Percentiles rank a stretch among this genome's conserved stretches.
phyloP scores from a whole-genome alignment of 257 asterid species.

The Handroanthus guayacan region DNA sequence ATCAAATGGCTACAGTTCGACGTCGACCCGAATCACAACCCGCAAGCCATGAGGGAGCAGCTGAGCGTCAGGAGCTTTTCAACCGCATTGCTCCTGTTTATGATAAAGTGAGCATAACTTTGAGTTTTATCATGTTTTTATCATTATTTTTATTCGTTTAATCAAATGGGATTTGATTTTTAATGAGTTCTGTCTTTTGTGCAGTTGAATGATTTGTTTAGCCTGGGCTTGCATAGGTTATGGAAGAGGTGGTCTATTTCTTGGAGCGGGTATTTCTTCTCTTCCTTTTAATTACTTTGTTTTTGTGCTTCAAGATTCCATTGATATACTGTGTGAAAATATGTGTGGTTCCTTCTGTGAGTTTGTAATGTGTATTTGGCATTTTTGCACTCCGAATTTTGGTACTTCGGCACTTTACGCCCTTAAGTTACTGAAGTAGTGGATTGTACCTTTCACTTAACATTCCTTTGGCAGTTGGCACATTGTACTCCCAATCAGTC shows the following conservation, averaged over 20 bases:
- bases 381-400: too few relatives aligned
- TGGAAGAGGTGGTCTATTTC: constrained; percentile 72
- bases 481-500: too few relatives aligned
- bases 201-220: constrained; percentile 59
- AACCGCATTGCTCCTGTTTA: constrained; percentile 68
- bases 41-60: constrained; percentile 31
- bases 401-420: too few relatives aligned
- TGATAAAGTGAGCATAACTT: too few relatives aligned
- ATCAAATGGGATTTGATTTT: neutral
- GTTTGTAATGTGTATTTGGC: neutral
- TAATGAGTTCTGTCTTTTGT: neutral
- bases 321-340: neutral
- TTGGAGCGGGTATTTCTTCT: constrained; percentile 55
- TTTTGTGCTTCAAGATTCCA: neutral
- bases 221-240: constrained; percentile 55
- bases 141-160: constrained; percentile 3
- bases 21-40: constrained; percentile 25
- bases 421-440: too few relatives aligned
- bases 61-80: constrained; percentile 58
- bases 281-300: neutral
- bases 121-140: too few relatives aligned
- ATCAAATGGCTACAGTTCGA: constrained; percentile 12
- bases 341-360: neutral
- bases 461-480: too few relatives aligned
- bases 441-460: too few relatives aligned